phyloP scores from a whole-genome alignment of 768 basidiomycete species.

The Phanerodontia chrysosporium region DNA sequence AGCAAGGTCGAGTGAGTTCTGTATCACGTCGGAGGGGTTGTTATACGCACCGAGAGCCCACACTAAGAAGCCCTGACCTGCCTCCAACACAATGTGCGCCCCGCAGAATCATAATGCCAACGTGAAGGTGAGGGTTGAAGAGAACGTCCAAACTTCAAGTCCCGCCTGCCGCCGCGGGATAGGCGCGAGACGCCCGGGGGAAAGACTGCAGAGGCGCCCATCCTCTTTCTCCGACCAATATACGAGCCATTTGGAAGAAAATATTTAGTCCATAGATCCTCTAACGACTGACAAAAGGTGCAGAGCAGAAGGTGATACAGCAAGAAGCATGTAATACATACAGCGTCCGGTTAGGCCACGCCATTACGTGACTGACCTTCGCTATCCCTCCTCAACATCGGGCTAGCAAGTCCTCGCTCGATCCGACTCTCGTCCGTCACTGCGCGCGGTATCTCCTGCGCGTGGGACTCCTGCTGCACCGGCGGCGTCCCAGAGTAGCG shows the following conservation, averaged over 20 bases:
- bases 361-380: constrained; percentile 20
- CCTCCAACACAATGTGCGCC: constrained; percentile 4
- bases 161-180: background rate
- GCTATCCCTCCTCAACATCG: constrained; percentile 47
- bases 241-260: background rate
- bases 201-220: no score
- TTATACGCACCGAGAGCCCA: background rate
- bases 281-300: background rate
- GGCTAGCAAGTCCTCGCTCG: constrained; percentile 63
- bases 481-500: constrained; percentile 20
- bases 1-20: background rate
- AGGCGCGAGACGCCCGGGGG: no score
- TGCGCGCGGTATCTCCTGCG: constrained; percentile 39
- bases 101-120: background rate
- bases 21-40: background rate
- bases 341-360: background rate
- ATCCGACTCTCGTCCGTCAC: constrained; percentile 47
- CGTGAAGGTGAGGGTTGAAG: background rate
- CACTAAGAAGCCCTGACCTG: background rate
- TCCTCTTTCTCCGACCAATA: no score
- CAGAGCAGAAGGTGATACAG: background rate
- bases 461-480: constrained; percentile 26
- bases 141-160: no score
- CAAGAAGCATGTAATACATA: background rate
- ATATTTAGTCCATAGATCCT: background rate